Evolutionary conservation across 106 monocot species (phyloP).

Genomic region (Platanthera zijinensis): DNA sequence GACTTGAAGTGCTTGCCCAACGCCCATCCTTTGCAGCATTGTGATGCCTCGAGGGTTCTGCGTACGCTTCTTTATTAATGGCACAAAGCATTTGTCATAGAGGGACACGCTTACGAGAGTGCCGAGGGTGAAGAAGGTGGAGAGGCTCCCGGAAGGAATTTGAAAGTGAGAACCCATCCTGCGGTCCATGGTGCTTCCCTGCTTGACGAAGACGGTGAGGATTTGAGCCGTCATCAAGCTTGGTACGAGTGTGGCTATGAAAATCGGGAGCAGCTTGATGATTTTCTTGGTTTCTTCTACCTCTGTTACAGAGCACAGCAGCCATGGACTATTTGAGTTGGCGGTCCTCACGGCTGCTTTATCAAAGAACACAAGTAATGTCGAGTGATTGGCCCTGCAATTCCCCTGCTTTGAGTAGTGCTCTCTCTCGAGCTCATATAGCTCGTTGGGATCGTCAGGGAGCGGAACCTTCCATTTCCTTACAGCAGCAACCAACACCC

Average conservation of each 20-base stretch:
- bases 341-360: constrained; percentile 12
- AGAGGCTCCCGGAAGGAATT: constrained; percentile 15
- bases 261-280: too few relatives aligned
- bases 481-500: constrained; percentile 34
- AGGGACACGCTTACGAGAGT: background rate
- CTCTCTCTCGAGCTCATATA: constrained; percentile 30
- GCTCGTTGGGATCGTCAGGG: constrained; percentile 28
- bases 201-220: too few relatives aligned
- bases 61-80: background rate
- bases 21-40: constrained; percentile 8
- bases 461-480: constrained; percentile 31
- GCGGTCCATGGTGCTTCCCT: too few relatives aligned
- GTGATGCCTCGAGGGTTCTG: constrained; percentile 15
- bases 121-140: background rate
- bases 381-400: constrained; percentile 27
- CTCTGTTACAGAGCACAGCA: constrained; percentile 12
- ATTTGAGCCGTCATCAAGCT: too few relatives aligned
- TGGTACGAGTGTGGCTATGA: background rate
- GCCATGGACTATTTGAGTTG: background rate
- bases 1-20: constrained; percentile 1
- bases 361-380: constrained; percentile 26
- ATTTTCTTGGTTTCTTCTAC: constrained; percentile 27
- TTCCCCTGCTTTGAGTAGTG: constrained; percentile 14
- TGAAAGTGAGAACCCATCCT: too few relatives aligned
- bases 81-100: too few relatives aligned